A percentile compares a stretch with the other conserved stretches of the same genome.
Evolutionary conservation across 2,329 filamentous ascomycete species (phyloP).

Genomic region (Akanthomyces uredinophilus): DNA sequence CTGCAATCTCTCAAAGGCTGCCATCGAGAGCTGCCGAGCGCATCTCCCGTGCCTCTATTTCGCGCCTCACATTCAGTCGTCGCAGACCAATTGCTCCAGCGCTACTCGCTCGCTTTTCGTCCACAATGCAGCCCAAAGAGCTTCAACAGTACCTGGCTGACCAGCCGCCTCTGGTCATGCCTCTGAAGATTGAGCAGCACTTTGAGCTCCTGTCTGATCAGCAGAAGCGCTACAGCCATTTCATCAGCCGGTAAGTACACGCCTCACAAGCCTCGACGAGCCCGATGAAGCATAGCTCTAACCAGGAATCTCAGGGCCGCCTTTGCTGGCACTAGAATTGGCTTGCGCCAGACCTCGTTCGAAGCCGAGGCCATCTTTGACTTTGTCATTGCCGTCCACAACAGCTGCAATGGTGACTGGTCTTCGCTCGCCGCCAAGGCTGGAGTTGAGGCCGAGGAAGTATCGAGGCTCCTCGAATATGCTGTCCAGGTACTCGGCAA

Average conservation of each 20-base stretch:
- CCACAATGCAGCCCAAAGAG: slow-evolving; percentile 54
- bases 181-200: slow-evolving; percentile 85
- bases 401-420: slow-evolving; percentile 65
- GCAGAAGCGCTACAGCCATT: slow-evolving; percentile 88
- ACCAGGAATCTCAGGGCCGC: slow-evolving; percentile 53
- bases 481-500: slow-evolving; percentile 75
- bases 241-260: slow-evolving; percentile 64
- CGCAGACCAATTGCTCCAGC: slow-evolving; percentile 18
- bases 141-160: slow-evolving; percentile 82
- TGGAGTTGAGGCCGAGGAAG: slow-evolving; percentile 56
- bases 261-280: background rate
- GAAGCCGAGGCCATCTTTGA: slow-evolving; percentile 79
- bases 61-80: background rate
- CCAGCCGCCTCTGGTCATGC: slow-evolving; percentile 80
- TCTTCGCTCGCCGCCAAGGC: slow-evolving; percentile 59
- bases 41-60: slow-evolving; percentile 2
- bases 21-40: slow-evolving; percentile 20
- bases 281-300: slow-evolving; percentile 39
- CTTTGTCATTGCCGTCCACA: slow-evolving; percentile 70
- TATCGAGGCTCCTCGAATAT: slow-evolving; percentile 70
- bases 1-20: slow-evolving; percentile 32
- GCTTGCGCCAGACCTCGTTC: slow-evolving; percentile 74
- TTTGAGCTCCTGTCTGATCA: slow-evolving; percentile 72
- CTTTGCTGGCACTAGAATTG: slow-evolving; percentile 70
- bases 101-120: slow-evolving; percentile 16